Conservation (phyloP, 2,329 filamentous ascomycete species). For the Ceratocystis smalleyi region DNA sequence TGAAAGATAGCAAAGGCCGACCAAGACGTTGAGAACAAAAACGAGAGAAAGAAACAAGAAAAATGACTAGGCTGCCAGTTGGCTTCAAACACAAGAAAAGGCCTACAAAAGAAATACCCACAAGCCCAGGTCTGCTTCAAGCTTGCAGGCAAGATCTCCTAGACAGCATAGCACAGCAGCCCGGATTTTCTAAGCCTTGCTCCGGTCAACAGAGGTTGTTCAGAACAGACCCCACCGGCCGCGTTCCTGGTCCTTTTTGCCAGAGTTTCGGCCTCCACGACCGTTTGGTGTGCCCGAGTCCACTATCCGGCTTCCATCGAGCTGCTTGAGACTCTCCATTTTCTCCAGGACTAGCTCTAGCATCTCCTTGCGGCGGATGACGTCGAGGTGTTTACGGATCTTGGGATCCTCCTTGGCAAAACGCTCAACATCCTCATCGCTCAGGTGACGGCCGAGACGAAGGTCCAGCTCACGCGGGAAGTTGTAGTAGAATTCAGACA, state of each 20-base stretch:
- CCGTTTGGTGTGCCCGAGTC: not conserved
- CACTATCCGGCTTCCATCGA: slow-evolving; percentile 45
- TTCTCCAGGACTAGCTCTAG: slow-evolving; percentile 87
- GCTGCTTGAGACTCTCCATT: slow-evolving; percentile 76
- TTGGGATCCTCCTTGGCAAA: slow-evolving; percentile 91
- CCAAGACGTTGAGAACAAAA: not conserved
- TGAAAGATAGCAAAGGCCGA: not conserved
- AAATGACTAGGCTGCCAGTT: not conserved
- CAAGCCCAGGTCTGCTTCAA: not conserved
- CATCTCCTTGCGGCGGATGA: slow-evolving; percentile 81
- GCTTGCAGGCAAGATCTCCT: not conserved
- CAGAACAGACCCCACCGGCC: slow-evolving; percentile 37
- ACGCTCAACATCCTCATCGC: slow-evolving; percentile 64
- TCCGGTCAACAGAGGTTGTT: not conserved
- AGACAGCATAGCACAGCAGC: not conserved
- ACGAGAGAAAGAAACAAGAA: not conserved
- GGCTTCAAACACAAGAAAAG: not conserved
- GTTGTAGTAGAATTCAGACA: slow-evolving; percentile 95
- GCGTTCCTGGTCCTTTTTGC: slow-evolving; percentile 26
- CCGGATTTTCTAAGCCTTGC: not conserved
- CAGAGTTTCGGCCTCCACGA: slow-evolving; percentile 14
- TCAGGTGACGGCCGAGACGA: slow-evolving; percentile 66
- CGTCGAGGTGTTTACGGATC: slow-evolving; percentile 74
- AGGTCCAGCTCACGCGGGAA: slow-evolving; percentile 87
- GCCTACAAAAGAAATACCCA: not conserved